Evolutionary conservation across 1,284 basidiomycete genomes (phyloP).

Genomic region (Rugosomyces carneus): DNA sequence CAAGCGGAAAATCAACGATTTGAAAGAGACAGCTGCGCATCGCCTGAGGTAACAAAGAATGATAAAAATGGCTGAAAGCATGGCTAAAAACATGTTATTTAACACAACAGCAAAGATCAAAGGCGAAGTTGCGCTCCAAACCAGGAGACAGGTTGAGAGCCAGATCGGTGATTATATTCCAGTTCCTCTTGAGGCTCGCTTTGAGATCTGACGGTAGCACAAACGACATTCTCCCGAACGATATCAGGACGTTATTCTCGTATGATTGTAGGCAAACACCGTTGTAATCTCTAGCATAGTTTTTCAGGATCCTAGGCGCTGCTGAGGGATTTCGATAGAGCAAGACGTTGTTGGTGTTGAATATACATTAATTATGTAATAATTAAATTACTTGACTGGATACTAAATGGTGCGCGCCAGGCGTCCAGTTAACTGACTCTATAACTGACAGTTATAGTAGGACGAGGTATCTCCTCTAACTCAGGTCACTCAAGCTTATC

Average conservation of each 20-base stretch:
- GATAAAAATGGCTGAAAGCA: not conserved
- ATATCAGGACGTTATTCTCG: constrained; percentile 41
- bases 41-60: constrained; percentile 24
- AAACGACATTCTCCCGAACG: constrained; percentile 42
- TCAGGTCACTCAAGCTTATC: constrained; percentile 60
- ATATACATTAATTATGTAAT: not conserved
- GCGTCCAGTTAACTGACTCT: too few species aligned
- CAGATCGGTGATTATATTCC: constrained; percentile 45
- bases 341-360: constrained; percentile 44
- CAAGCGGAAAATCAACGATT: constrained; percentile 29
- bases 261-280: constrained; percentile 44
- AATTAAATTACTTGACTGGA: not conserved
- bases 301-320: constrained; percentile 30
- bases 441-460: constrained; percentile 17
- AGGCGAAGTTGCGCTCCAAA: constrained; percentile 33
- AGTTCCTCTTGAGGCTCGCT: constrained; percentile 35
- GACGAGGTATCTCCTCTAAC: constrained; percentile 33
- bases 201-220: constrained; percentile 40
- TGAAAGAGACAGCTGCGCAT: constrained; percentile 28
- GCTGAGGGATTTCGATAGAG: constrained; percentile 41
- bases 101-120: constrained; percentile 31
- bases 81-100: too few species aligned
- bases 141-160: constrained; percentile 36
- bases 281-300: too few species aligned
- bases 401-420: too few species aligned